Evolutionary conservation across 1,284 basidiomycete species (phyloP).

Genomic region (Volvariella volvacea): DNA sequence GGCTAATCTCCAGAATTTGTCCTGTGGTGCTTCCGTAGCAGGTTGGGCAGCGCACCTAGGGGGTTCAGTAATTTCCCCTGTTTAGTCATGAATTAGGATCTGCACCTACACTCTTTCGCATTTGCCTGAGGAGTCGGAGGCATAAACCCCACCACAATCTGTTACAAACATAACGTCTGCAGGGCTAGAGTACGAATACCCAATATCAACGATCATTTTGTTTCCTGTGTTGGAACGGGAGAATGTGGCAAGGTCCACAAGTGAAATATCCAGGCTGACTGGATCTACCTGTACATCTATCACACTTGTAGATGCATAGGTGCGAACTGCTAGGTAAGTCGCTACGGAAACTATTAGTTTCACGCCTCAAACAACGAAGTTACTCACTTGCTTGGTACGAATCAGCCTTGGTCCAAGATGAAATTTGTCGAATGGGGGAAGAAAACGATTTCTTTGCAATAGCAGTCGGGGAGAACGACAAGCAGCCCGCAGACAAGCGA

Average conservation of each 20-base stretch:
- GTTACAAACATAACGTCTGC: slow-evolving; percentile 33
- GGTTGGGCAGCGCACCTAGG: no score
- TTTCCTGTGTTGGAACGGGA: slow-evolving; percentile 7
- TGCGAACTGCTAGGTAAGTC: slow-evolving; percentile 31
- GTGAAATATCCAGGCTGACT: slow-evolving; percentile 7
- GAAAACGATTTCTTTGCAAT: slow-evolving; percentile 37
- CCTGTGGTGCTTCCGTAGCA: not conserved
- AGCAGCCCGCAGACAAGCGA: slow-evolving; percentile 17
- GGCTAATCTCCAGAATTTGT: slow-evolving; percentile 13
- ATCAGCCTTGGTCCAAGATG: slow-evolving; percentile 16
- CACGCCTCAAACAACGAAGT: not conserved
- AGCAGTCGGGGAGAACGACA: slow-evolving; percentile 35
- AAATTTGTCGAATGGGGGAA: slow-evolving; percentile 52
- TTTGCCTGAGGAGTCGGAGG: slow-evolving; percentile 14
- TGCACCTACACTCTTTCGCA: no score
- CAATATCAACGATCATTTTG: slow-evolving; percentile 36
- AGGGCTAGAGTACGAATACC: slow-evolving; percentile 19
- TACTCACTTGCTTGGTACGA: not conserved
- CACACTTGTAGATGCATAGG: slow-evolving; percentile 23
- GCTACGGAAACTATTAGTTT: slow-evolving; percentile 13
- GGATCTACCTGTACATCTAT: slow-evolving; percentile 21
- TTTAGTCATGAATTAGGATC: no score
- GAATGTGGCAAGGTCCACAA: slow-evolving; percentile 8
- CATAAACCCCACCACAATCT: slow-evolving; percentile 37
- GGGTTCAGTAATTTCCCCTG: no score